phyloP scores from a whole-genome alignment of 768 basidiomycete species.

The Porphyrellus cyaneotinctus region DNA sequence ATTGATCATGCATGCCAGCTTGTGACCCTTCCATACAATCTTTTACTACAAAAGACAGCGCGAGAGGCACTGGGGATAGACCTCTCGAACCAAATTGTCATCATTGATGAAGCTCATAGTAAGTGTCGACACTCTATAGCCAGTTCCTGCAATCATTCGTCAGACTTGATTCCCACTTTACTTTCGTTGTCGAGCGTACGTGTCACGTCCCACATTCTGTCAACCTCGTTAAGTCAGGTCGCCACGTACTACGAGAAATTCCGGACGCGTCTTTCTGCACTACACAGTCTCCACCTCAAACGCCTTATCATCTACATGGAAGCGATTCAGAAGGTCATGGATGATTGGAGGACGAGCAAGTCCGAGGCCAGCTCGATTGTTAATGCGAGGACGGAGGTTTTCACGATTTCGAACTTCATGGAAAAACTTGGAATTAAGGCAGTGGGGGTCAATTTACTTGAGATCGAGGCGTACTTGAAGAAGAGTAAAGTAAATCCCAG shows the following conservation, averaged over 20 bases:
- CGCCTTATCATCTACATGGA: conserved; percentile 73
- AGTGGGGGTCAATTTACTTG: conserved; percentile 76
- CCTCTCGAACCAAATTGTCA: conserved; percentile 76
- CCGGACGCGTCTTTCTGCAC: conserved; percentile 64
- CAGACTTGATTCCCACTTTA: conserved; percentile 86
- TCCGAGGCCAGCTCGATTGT: conserved; percentile 9
- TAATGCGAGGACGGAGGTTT: conserved; percentile 48
- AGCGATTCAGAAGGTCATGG: conserved; percentile 56
- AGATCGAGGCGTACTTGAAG: conserved; percentile 76
- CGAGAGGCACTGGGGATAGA: conserved; percentile 86
- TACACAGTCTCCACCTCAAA: conserved; percentile 74
- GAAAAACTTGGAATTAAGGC: conserved; percentile 61
- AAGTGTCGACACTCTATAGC: conserved; percentile 29
- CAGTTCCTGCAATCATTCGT: conserved; percentile 3
- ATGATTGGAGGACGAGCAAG: conserved; percentile 44
- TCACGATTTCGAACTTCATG: conserved; percentile 65
- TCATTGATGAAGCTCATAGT: conserved; percentile 98
- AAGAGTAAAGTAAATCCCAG: conserved; percentile 75
- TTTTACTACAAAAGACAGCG: conserved; percentile 77
- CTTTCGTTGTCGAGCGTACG: conserved; percentile 78
- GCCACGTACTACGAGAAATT: conserved; percentile 74
- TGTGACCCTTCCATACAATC: conserved; percentile 91
- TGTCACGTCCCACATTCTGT: conserved; percentile 54
- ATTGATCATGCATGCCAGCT: conserved; percentile 44
- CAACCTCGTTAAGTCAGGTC: conserved; percentile 69